These are phyloP conservation scores for Saksenaea vasiformis DNA, from an alignment of 371 early-diverging fungal genomes.

Conservation along the genomic window DNA sequence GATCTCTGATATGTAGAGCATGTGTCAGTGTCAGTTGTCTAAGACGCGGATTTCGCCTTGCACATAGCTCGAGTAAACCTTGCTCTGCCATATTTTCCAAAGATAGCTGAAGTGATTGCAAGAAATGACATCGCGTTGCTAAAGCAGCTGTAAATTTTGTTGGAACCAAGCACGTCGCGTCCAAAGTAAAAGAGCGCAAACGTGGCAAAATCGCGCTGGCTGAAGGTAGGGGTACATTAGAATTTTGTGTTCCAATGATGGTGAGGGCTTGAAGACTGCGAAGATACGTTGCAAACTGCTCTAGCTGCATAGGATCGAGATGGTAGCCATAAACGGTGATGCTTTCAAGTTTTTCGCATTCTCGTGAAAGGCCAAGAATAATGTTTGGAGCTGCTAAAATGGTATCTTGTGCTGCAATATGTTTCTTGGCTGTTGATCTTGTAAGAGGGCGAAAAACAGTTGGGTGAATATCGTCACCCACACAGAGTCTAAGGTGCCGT, in stretches of 20 bases:
- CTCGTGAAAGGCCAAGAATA: slow-evolving; percentile 17
- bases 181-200: neutral
- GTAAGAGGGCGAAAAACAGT: slow-evolving; percentile 24
- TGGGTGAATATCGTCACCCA: slow-evolving; percentile 14
- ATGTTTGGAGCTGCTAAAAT: slow-evolving; percentile 21
- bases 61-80: slow-evolving; percentile 19
- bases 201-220: slow-evolving; percentile 19
- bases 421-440: slow-evolving; percentile 12
- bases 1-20: slow-evolving; percentile 13
- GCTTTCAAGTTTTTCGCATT: slow-evolving; percentile 33
- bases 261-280: slow-evolving; percentile 15
- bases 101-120: slow-evolving; percentile 23
- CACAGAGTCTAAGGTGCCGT: slow-evolving; percentile 20
- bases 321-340: slow-evolving; percentile 46
- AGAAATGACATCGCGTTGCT: neutral
- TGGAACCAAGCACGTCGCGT: neutral
- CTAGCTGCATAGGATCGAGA: slow-evolving; percentile 20
- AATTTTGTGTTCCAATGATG: slow-evolving; percentile 24
- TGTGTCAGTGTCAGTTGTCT: slow-evolving; percentile 25
- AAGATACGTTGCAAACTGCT: slow-evolving; percentile 15
- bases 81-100: slow-evolving; percentile 8
- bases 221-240: slow-evolving; percentile 11
- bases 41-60: slow-evolving; percentile 7
- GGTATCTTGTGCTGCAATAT: neutral
- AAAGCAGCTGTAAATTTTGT: slow-evolving; percentile 19